These are phyloP conservation scores for Huntiella savannae DNA, from an alignment of 2,329 filamentous ascomycete genomes.

Conservation along the genomic window DNA sequence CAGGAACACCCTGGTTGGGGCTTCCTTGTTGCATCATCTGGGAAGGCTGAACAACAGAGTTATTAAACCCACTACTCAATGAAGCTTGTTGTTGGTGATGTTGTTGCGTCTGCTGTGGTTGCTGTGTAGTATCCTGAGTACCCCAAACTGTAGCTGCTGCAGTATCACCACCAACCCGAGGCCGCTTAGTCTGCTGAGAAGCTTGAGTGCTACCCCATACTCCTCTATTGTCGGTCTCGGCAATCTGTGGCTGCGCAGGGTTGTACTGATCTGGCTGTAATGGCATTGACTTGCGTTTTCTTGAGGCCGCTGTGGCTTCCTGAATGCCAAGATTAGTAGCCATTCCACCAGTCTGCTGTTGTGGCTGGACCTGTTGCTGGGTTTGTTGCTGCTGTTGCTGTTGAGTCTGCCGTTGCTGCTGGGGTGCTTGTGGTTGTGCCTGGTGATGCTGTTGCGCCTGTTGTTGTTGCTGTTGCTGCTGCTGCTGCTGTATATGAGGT, in stretches of 20 bases:
- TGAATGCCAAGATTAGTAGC: slow-evolving; percentile 2
- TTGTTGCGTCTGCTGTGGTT: background rate
- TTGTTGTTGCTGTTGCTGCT: slow-evolving; percentile 1
- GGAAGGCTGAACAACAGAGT: slow-evolving; percentile 6
- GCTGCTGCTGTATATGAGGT: slow-evolving; percentile 1
- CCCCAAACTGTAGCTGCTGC: slow-evolving; percentile 3
- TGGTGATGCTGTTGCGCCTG: background rate
- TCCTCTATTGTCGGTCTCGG: slow-evolving; percentile 2
- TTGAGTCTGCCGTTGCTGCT: background rate
- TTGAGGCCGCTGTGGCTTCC: slow-evolving; percentile 1
- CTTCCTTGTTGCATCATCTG: slow-evolving; percentile 9
- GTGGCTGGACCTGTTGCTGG: slow-evolving; percentile 5
- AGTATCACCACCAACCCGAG: slow-evolving; percentile 8
- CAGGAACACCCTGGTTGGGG: slow-evolving; percentile 1
- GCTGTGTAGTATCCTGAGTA: background rate
- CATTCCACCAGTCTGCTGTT: slow-evolving; percentile 1
- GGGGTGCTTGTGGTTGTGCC: background rate
- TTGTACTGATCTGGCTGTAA: slow-evolving; percentile 7
- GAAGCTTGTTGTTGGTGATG: slow-evolving; percentile 5
- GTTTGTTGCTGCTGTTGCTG: background rate
- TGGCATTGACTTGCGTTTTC: slow-evolving; percentile 11
- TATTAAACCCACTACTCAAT: slow-evolving; percentile 4
- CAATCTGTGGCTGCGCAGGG: slow-evolving; percentile 3
- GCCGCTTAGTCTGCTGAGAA: slow-evolving; percentile 10
- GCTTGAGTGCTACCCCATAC: slow-evolving; percentile 2